phyloP scores from a whole-genome alignment of 148 eudicot species.

The Beta vulgaris region DNA sequence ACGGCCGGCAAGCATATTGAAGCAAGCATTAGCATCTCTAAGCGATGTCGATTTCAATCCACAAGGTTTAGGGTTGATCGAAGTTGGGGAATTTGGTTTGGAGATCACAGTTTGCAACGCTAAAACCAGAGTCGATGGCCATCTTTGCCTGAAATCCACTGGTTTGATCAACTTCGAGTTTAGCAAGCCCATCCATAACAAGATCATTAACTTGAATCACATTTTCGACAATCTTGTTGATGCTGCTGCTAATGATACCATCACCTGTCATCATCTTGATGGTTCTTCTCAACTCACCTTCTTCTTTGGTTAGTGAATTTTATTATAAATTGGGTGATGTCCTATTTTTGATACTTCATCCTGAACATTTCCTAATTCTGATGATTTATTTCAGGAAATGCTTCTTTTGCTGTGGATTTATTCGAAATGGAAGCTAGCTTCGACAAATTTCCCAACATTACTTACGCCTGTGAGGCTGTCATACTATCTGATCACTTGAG shows the following conservation, averaged over 20 bases:
- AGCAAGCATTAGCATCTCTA: conserved; percentile 10
- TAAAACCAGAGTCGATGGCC: background rate
- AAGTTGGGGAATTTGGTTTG: conserved; percentile 1
- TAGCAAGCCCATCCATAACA: background rate
- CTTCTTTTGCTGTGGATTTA: conserved; percentile 11
- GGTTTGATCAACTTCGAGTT: conserved; percentile 13
- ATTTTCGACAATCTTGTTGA: conserved; percentile 4
- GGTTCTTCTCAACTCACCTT: conserved; percentile 3
- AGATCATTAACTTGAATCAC: conserved; percentile 3
- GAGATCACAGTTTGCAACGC: conserved; percentile 8
- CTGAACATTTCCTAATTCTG: background rate
- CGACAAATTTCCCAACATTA: conserved; percentile 3
- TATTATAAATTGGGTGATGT: background rate
- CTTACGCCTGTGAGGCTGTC: conserved; percentile 14
- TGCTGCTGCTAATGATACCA: conserved; percentile 9
- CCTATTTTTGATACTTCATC: background rate
- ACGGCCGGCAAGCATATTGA: conserved; percentile 15
- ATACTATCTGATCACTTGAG: conserved; percentile 4
- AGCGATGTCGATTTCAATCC: conserved; percentile 6
- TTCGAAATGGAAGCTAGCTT: background rate
- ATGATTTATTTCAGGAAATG: conserved; percentile 13
- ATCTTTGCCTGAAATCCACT: conserved; percentile 9
- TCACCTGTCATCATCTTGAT: conserved; percentile 1
- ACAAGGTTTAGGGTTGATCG: conserved; percentile 8
- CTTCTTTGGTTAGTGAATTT: background rate